Conservation (phyloP, 106 monocot species). For the Apostasia ramifera region DNA sequence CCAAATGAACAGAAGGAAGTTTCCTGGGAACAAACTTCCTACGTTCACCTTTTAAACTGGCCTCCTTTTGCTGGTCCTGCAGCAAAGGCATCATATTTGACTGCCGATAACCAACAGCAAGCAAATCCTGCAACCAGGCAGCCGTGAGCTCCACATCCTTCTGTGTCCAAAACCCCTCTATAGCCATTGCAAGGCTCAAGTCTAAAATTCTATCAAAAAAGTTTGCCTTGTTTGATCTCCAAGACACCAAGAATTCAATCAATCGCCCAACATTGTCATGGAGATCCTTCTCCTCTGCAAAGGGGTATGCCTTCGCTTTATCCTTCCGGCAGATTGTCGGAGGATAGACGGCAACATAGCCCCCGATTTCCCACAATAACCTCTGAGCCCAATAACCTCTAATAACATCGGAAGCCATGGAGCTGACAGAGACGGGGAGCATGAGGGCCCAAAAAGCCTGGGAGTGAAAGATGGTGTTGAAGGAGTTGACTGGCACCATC, state of each 20-base stretch:
- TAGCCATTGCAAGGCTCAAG: constrained; percentile 46
- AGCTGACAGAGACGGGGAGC: constrained; percentile 39
- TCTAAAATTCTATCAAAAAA: constrained; percentile 43
- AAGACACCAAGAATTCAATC: constrained; percentile 36
- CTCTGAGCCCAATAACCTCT: constrained; percentile 54
- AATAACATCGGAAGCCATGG: constrained; percentile 49
- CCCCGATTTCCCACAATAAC: constrained; percentile 53
- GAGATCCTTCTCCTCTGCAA: constrained; percentile 56
- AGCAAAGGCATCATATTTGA: constrained; percentile 41
- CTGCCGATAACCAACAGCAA: constrained; percentile 44
- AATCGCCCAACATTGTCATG: constrained; percentile 48
- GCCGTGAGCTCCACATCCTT: constrained; percentile 40
- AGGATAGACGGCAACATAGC: constrained; percentile 45
- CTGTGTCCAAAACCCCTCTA: constrained; percentile 53
- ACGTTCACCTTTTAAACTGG: constrained; percentile 30
- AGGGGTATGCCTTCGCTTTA: constrained; percentile 25
- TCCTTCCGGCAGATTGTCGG: constrained; percentile 34
- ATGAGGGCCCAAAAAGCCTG: constrained; percentile 57
- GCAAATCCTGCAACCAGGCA: constrained; percentile 53
- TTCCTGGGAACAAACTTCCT: constrained; percentile 43
- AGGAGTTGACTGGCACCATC: constrained; percentile 44
- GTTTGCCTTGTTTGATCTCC: constrained; percentile 35
- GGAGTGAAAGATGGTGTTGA: constrained; percentile 44
- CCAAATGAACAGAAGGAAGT: constrained; percentile 53
- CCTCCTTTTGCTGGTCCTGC: constrained; percentile 28